Conservation (phyloP, 1,139 yeast genomes). For the Yarrowia galli region DNA sequence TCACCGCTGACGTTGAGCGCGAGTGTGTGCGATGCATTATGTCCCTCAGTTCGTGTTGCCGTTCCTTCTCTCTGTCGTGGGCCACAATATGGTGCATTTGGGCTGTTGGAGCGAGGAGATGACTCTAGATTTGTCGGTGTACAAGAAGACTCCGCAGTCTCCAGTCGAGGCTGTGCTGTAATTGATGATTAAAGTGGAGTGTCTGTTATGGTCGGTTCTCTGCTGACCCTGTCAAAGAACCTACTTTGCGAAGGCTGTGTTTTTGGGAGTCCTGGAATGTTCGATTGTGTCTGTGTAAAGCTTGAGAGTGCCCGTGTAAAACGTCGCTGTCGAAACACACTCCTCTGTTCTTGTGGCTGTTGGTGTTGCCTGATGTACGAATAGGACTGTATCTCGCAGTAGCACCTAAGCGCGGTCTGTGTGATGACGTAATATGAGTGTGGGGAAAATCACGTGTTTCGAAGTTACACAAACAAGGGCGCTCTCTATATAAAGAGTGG, state of each 20-base stretch:
- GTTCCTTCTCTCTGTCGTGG: conserved; percentile 20
- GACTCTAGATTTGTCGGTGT: not conserved
- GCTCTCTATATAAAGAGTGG: not conserved
- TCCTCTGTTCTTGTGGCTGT: too few species aligned
- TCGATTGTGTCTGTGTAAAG: not conserved
- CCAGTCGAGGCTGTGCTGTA: not conserved
- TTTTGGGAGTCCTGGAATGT: not conserved
- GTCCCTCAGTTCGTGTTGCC: conserved; percentile 10
- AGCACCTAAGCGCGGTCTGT: conserved; percentile 2
- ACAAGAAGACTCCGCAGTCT: not conserved
- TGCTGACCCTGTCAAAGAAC: not conserved
- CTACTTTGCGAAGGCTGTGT: conserved; percentile 3
- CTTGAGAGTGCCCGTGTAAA: too few species aligned
- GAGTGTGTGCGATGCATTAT: conserved; percentile 15
- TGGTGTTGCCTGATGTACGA: not conserved
- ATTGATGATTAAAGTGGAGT: too few species aligned
- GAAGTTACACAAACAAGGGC: not conserved
- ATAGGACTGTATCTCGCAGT: not conserved
- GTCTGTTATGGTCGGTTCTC: not conserved
- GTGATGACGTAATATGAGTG: conserved; percentile 14
- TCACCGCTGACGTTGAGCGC: conserved; percentile 14
- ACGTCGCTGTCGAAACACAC: too few species aligned
- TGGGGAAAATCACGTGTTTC: conserved; percentile 1
- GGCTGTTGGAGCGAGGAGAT: not conserved
- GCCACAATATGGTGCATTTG: conserved; percentile 25